phyloP scores from a whole-genome alignment of 2,329 filamentous ascomycete species.

The Phialophora expanda region DNA sequence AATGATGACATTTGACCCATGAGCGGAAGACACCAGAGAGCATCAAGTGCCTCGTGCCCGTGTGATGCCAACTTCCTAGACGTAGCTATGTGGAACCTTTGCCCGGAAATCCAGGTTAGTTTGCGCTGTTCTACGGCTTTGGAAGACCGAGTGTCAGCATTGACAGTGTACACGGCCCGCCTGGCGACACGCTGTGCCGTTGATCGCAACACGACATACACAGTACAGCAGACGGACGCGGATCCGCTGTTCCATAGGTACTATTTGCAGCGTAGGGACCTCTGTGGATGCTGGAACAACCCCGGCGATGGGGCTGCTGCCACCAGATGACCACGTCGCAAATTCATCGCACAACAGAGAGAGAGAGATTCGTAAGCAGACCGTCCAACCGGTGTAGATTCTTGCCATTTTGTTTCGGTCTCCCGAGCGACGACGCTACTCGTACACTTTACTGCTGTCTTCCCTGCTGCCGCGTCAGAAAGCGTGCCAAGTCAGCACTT shows the following conservation, averaged over 20 bases:
- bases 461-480: not conserved
- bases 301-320: not conserved
- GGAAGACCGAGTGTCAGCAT: not conserved
- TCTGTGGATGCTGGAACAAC: not conserved
- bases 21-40: not conserved
- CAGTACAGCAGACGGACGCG: not conserved
- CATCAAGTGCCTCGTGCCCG: not conserved
- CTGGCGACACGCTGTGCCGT: not conserved
- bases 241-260: not conserved
- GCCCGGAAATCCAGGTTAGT: not conserved
- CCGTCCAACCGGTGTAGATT: not conserved
- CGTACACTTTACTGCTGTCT: too few species aligned
- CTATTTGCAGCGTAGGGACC: not conserved
- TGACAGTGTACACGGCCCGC: not conserved
- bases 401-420: not conserved
- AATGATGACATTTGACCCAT: not conserved
- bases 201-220: not conserved
- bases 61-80: not conserved
- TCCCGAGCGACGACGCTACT: not conserved
- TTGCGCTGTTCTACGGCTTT: not conserved
- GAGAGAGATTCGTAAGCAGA: too few species aligned
- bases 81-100: not conserved
- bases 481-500: not conserved
- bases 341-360: not conserved
- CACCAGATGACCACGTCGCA: not conserved